phyloP scores from a whole-genome alignment of 176 grass and related monocot species.

The Saccharum officinarum region DNA sequence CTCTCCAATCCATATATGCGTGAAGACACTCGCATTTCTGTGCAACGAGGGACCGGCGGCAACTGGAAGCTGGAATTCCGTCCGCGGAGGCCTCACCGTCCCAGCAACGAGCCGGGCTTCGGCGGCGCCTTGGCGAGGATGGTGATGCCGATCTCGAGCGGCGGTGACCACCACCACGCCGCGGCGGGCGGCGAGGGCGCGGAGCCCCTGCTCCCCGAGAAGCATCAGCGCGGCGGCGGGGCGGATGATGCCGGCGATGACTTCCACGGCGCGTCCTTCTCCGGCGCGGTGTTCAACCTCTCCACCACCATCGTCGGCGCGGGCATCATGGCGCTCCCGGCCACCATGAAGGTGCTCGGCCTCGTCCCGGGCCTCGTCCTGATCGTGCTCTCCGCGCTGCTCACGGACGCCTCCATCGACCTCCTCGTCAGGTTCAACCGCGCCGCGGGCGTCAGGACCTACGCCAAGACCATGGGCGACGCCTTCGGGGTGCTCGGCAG shows the following conservation, averaged over 20 bases:
- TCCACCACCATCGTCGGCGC: slow-evolving; percentile 92
- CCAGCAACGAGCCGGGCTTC: background rate
- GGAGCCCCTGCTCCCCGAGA: slow-evolving; percentile 57
- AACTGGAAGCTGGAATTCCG: slow-evolving; percentile 42
- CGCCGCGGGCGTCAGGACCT: slow-evolving; percentile 59
- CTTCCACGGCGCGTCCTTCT: slow-evolving; percentile 68
- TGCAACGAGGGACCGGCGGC: background rate
- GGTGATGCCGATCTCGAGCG: slow-evolving; percentile 46
- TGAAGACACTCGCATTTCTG: background rate
- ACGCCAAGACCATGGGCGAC: slow-evolving; percentile 77
- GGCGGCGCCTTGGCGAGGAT: slow-evolving; percentile 24
- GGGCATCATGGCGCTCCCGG: slow-evolving; percentile 95
- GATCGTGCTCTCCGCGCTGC: slow-evolving; percentile 69
- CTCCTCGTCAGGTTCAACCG: slow-evolving; percentile 73
- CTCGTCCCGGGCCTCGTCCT: slow-evolving; percentile 68
- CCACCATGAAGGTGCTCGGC: slow-evolving; percentile 90
- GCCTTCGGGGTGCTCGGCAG: slow-evolving; percentile 67
- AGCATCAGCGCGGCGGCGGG: slow-evolving; percentile 9
- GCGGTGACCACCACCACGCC: slow-evolving; percentile 28
- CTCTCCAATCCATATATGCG: background rate
- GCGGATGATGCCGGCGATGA: slow-evolving; percentile 29
- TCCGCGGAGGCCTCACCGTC: slow-evolving; percentile 25
- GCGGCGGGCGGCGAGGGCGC: slow-evolving; percentile 47
- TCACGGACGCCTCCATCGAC: slow-evolving; percentile 88
- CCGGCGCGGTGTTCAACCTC: slow-evolving; percentile 88